Conservation (phyloP, 805 yeast species). For the Candida sithepensis region DNA sequence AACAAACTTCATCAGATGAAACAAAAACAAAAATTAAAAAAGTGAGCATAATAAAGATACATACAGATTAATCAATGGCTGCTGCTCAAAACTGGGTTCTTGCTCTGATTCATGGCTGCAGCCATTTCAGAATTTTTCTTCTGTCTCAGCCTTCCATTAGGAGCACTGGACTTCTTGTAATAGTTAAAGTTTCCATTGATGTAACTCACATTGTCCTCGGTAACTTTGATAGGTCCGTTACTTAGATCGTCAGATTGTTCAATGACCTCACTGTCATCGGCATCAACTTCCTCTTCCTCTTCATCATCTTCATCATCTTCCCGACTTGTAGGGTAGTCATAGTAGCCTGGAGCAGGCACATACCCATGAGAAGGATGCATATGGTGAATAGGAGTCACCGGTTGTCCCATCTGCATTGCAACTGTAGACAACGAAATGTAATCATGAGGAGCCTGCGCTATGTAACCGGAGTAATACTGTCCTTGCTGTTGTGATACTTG, state of each 20-base stretch:
- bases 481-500: neutral
- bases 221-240: conserved; percentile 1
- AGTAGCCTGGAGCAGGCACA: neutral
- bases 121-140: neutral
- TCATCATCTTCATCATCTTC: neutral
- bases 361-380: neutral
- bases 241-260: neutral
- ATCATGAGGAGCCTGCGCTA: neutral
- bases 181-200: conserved; percentile 7
- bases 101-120: neutral
- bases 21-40: neutral
- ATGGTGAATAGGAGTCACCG: neutral
- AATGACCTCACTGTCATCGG: neutral
- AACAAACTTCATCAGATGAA: neutral
- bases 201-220: conserved; percentile 6
- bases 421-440: neutral
- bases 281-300: neutral
- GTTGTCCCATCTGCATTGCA: neutral
- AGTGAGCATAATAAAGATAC: neutral
- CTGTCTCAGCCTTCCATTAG: neutral
- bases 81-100: neutral
- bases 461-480: neutral
- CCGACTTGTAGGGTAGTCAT: neutral
- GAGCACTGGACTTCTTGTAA: neutral
- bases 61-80: neutral